Evolutionary conservation across 2,329 filamentous ascomycete species (phyloP), one percentile per base, ranked within the genome.

Genomic region (Diaporthe capsici): DNA sequence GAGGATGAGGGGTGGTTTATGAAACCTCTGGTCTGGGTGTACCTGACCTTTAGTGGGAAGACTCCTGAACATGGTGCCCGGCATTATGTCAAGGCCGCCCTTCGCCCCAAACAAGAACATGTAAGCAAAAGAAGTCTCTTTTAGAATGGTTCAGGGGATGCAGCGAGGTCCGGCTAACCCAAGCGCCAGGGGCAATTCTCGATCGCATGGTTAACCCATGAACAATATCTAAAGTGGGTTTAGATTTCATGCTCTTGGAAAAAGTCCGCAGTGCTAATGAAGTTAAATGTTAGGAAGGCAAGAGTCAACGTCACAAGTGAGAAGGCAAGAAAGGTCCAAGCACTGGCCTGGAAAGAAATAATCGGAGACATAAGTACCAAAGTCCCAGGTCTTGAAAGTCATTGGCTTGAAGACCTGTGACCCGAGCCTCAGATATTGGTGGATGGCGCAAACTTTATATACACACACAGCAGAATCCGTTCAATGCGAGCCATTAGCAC

Each of bases 401-500:
- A 25, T 28, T 68, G 63, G 63, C 2, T 25, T 17, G 10, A 37
- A 12, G 15, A 12, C 17, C 10, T 49, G 10, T 67, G 63, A 51
- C 5, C 5, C 15, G 22, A 42, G 12, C 25, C 31, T 25, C 25
- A 8, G 4, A 17, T 17, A 1, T 31, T 7, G 17, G 15, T 22
- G 15, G 2, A 6, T 10, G 9, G 37, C 22, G 22, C 55, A 39
- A 3, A 20, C 15, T 15, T 3, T 53, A n/a, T 34, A 15, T 20
- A 58, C n/a, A 31, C 22, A 5, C 13, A 44, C n/a, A 13, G 15
- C 0, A 31, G 1, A 44, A 8, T 9, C 1, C 10, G 4, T 39
- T 51, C 5, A 61, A 53, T 63, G 31, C 17, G 44, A 22, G 1
- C 47, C 71, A 39, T 76, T 77, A 12, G 47, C 65, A 17, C 71